Evolutionary conservation across 2,329 filamentous ascomycete species (phyloP).

Genomic region (Ophiostoma novo-ulmi): DNA sequence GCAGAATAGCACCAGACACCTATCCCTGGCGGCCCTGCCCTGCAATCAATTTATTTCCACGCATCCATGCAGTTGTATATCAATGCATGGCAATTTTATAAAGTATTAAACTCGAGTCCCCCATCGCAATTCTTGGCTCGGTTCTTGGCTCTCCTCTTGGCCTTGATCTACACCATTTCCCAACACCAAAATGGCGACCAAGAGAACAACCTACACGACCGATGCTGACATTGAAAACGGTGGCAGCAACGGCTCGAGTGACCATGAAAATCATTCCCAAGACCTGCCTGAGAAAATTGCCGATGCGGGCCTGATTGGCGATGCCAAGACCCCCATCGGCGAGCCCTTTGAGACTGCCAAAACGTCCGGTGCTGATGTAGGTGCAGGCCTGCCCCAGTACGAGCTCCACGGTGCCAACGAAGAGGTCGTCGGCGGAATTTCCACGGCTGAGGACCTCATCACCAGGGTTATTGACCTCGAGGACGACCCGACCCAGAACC

Average conservation of each 20-base stretch:
- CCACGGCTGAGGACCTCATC: conserved; percentile 24
- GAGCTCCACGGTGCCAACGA: not conserved
- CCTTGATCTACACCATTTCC: not conserved
- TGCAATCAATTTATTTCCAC: not conserved
- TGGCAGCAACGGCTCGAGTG: conserved; percentile 10
- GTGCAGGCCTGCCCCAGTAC: conserved; percentile 14
- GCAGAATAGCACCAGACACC: not conserved
- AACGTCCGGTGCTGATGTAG: conserved; percentile 12
- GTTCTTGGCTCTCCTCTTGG: not conserved
- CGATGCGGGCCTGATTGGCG: conserved; percentile 1
- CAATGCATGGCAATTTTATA: not conserved
- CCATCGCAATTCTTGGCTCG: not conserved
- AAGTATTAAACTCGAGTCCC: not conserved
- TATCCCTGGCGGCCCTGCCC: not conserved
- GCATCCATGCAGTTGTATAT: not conserved
- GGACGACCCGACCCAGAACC: conserved; percentile 28
- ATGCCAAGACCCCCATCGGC: conserved; percentile 19
- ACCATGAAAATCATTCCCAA: not conserved
- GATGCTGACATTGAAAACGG: conserved; percentile 21
- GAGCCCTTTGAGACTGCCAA: conserved; percentile 1
- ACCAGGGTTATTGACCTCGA: conserved; percentile 28
- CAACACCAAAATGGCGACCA: conserved; percentile 18
- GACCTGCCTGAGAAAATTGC: not conserved
- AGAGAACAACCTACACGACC: conserved; percentile 17
- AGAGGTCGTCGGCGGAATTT: not conserved